These are phyloP conservation scores for Lactarius trivialis DNA, from an alignment of 768 basidiomycete genomes.

Conservation along the genomic window DNA sequence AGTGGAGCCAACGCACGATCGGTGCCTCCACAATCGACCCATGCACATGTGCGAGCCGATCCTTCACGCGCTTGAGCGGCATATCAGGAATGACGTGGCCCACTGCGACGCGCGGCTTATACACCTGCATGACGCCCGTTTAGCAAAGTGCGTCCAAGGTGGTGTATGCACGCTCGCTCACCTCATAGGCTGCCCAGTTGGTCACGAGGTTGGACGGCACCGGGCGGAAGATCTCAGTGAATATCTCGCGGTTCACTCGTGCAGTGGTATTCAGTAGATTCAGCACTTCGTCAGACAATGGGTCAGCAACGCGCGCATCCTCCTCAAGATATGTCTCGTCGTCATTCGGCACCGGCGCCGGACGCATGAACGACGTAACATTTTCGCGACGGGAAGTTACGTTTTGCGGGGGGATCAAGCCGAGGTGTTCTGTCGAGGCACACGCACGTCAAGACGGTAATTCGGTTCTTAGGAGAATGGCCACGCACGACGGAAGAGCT, in stretches of 20 bases:
- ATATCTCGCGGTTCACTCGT: slow-evolving; percentile 73
- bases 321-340: slow-evolving; percentile 55
- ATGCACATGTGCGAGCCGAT: slow-evolving; percentile 59
- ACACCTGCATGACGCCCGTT: slow-evolving; percentile 39
- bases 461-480: not conserved
- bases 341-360: slow-evolving; percentile 64
- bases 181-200: slow-evolving; percentile 73
- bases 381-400: slow-evolving; percentile 38
- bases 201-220: slow-evolving; percentile 79
- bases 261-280: slow-evolving; percentile 66
- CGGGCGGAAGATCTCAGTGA: slow-evolving; percentile 81
- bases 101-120: slow-evolving; percentile 67
- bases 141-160: not conserved
- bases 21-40: slow-evolving; percentile 75
- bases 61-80: slow-evolving; percentile 65
- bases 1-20: slow-evolving; percentile 38
- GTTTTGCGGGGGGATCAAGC: slow-evolving; percentile 72
- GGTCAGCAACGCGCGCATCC: slow-evolving; percentile 71
- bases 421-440: slow-evolving; percentile 63
- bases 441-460: slow-evolving; percentile 1
- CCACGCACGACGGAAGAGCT: slow-evolving; percentile 66
- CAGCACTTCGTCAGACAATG: slow-evolving; percentile 55
- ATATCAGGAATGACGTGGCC: slow-evolving; percentile 75
- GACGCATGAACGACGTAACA: slow-evolving; percentile 60
- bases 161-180: slow-evolving; percentile 24